phyloP scores from a whole-genome alignment of 1,284 basidiomycete genomes.

The Athelia sp. region DNA sequence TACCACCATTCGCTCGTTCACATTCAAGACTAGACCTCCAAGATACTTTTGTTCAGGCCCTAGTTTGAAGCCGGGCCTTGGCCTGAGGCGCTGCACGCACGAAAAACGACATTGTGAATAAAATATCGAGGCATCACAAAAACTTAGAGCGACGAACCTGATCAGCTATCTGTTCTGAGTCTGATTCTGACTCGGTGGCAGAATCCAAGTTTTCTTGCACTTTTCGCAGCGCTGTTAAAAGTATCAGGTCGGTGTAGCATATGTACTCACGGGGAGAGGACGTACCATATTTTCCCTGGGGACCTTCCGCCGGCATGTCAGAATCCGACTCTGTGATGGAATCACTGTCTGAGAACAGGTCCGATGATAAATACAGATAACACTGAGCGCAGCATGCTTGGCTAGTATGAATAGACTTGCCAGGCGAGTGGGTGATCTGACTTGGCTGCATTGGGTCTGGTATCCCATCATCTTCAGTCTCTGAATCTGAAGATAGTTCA shows the following conservation, averaged over 20 bases:
- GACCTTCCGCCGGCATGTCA: conserved; percentile 15
- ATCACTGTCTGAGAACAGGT: no score
- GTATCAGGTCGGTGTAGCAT: conserved; percentile 1
- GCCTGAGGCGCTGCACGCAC: conserved; percentile 27
- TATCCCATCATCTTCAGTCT: conserved; percentile 5
- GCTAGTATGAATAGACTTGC: no score
- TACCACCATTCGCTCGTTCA: conserved; percentile 42
- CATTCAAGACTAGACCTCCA: conserved; percentile 44
- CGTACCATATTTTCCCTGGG: conserved; percentile 4
- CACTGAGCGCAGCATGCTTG: no score
- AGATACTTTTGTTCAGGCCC: conserved; percentile 33
- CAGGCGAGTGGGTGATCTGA: no score
- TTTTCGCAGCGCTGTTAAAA: not conserved
- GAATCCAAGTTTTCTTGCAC: conserved; percentile 7
- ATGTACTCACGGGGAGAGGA: conserved; percentile 1
- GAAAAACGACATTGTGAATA: no score
- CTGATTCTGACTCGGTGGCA: conserved; percentile 39
- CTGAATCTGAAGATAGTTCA: conserved; percentile 15
- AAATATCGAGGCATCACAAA: not conserved
- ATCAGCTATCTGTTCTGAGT: conserved; percentile 25
- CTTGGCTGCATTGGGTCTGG: not conserved
- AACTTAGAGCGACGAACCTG: not conserved
- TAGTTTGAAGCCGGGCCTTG: conserved; percentile 52
- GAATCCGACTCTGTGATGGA: conserved; percentile 42
- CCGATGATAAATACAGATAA: no score